Conservation (phyloP, 176 grass and related monocot genomes). For the Dendrocalamus sinicus region DNA sequence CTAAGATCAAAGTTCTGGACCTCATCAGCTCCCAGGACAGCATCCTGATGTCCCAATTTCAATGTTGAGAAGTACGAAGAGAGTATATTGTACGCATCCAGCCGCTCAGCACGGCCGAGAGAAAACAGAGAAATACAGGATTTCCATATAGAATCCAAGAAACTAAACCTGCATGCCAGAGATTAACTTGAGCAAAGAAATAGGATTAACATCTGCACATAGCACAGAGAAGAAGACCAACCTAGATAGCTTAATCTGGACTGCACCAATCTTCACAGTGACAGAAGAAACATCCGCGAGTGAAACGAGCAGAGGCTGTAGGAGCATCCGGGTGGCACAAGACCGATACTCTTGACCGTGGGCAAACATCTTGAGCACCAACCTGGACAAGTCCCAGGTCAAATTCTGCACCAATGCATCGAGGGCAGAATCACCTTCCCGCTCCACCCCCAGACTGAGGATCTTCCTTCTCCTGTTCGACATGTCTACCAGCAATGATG, state of each 20-base stretch:
- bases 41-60: constrained; percentile 37
- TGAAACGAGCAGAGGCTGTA: constrained; percentile 64
- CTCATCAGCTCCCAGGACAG: constrained; percentile 17
- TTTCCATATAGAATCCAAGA: constrained; percentile 75
- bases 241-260: constrained; percentile 51
- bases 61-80: constrained; percentile 62
- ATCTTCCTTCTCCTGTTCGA: constrained; percentile 50
- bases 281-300: constrained; percentile 54
- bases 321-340: constrained; percentile 58
- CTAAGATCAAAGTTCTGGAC: constrained; percentile 58
- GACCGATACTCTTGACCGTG: constrained; percentile 60
- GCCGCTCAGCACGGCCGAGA: constrained; percentile 60
- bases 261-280: constrained; percentile 19
- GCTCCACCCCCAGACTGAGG: neutral
- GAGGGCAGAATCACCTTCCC: constrained; percentile 29
- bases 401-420: constrained; percentile 58
- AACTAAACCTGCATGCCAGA: constrained; percentile 55
- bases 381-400: constrained; percentile 71
- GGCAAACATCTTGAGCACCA: constrained; percentile 66
- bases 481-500: constrained; percentile 45
- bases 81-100: constrained; percentile 78
- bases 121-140: constrained; percentile 69
- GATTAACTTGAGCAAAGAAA: constrained; percentile 17
- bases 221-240: constrained; percentile 35
- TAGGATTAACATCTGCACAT: constrained; percentile 2